phyloP scores from a whole-genome alignment of 1,284 basidiomycete species.

The Neotropicomus parvogracilis region DNA sequence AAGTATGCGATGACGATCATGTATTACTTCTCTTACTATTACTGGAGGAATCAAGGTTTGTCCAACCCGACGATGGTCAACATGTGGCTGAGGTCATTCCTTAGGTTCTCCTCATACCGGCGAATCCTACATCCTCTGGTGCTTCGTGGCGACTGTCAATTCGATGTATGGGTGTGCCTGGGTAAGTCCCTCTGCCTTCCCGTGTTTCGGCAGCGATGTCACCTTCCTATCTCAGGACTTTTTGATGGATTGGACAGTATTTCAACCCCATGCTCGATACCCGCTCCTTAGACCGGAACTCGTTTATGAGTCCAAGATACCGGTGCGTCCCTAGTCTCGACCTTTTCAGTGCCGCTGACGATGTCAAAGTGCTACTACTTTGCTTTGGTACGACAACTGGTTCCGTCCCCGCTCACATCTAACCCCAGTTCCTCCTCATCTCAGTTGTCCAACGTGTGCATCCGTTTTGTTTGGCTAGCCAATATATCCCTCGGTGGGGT shows the following conservation, averaged over 20 bases:
- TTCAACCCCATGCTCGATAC: constrained; percentile 55
- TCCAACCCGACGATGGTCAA: neutral
- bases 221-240: constrained; percentile 51
- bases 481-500: constrained; percentile 64
- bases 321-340: constrained; percentile 42
- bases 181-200: constrained; percentile 47
- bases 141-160: constrained; percentile 59
- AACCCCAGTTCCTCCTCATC: neutral
- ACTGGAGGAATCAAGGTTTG: constrained; percentile 57
- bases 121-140: constrained; percentile 58
- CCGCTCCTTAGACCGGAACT: constrained; percentile 73
- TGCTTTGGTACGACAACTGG: constrained; percentile 52
- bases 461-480: constrained; percentile 81
- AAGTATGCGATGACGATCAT: constrained; percentile 73
- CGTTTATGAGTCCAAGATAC: constrained; percentile 59
- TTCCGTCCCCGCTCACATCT: neutral
- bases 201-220: neutral
- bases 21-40: constrained; percentile 61
- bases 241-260: constrained; percentile 79
- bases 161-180: constrained; percentile 74
- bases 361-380: constrained; percentile 62
- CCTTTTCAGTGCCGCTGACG: neutral
- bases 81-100: neutral
- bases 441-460: constrained; percentile 69
- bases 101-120: constrained; percentile 36